phyloP scores from a whole-genome alignment of 768 basidiomycete genomes.

The Gyrodon lividus region DNA sequence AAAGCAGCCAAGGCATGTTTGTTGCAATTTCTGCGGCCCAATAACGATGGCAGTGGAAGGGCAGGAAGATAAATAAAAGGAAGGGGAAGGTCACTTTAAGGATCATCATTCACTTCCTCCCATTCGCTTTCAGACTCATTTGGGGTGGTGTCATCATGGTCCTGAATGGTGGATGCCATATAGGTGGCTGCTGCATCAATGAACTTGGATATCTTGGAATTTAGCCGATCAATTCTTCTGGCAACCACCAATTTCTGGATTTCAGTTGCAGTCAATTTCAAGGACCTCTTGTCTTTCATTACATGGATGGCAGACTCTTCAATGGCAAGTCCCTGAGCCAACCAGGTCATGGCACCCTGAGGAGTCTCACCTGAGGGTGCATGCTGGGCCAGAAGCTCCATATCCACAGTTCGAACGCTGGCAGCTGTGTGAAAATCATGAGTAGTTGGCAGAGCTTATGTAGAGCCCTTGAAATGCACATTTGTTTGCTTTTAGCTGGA shows the following conservation, averaged over 20 bases:
- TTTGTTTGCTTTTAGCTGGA: slow-evolving; percentile 3
- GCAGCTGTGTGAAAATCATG: no score
- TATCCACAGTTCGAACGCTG: not conserved
- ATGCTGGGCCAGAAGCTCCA: not conserved
- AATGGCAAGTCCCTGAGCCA: not conserved
- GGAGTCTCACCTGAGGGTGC: no score
- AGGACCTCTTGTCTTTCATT: not conserved
- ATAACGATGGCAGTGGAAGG: not conserved
- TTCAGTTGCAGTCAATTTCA: not conserved
- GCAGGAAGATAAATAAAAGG: no score
- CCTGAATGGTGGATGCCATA: not conserved
- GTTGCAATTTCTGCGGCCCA: not conserved
- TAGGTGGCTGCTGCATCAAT: not conserved
- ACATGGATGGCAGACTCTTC: not conserved
- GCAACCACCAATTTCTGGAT: not conserved
- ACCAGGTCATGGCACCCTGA: not conserved
- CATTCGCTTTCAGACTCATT: not conserved
- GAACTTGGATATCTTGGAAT: not conserved
- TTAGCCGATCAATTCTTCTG: not conserved
- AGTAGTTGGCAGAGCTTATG: no score
- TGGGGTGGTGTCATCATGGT: not conserved
- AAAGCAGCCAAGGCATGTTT: not conserved
- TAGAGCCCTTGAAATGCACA: no score
- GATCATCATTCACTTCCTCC: no score
- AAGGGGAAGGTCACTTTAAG: no score